These are phyloP conservation scores for Sanghuangporus baumii DNA, from an alignment of 1,284 basidiomycete species.

Conservation along the genomic window DNA sequence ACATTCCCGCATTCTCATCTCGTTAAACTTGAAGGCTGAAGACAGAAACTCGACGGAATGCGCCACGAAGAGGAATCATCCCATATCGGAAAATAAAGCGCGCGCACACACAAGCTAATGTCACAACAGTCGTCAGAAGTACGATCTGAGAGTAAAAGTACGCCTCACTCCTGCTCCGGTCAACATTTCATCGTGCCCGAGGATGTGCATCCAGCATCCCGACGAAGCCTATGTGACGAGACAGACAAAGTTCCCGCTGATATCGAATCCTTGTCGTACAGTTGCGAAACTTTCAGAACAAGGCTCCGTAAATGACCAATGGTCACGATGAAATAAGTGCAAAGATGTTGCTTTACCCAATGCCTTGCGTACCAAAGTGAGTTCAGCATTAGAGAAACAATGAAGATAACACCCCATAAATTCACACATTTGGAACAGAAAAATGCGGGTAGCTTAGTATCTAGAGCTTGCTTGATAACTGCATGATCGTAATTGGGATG, in stretches of 20 bases:
- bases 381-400: too few species aligned
- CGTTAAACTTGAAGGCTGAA: background rate
- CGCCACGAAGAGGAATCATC: constrained; percentile 9
- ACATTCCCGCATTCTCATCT: background rate
- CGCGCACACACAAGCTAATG: background rate
- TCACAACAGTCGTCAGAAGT: background rate
- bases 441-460: too few species aligned
- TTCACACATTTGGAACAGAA: too few species aligned
- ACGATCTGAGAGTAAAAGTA: background rate
- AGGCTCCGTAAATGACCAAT: background rate
- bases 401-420: too few species aligned
- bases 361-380: too few species aligned
- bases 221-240: background rate
- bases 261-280: background rate
- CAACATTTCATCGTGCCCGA: background rate
- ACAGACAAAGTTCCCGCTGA: background rate
- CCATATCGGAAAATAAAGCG: background rate
- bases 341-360: too few species aligned
- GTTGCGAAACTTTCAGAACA: background rate
- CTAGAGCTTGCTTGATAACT: background rate
- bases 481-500: background rate
- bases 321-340: too few species aligned
- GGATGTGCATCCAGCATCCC: background rate
- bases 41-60: background rate
- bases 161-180: too few species aligned